phyloP scores from a whole-genome alignment of 768 basidiomycete species.

The Phaffia australis region DNA sequence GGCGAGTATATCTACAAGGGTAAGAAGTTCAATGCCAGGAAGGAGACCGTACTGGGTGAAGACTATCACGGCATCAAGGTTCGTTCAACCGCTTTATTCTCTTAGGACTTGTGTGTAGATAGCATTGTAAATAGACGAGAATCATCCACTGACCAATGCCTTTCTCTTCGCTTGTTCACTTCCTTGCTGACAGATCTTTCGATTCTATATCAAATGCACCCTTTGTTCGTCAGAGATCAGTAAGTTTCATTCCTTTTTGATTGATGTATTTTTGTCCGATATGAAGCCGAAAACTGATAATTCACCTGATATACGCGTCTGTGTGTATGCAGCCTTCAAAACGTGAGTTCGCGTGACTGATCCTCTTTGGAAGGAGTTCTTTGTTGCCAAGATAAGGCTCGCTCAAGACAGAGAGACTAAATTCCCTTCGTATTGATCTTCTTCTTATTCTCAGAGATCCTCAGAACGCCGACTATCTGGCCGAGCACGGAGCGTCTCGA shows the following conservation, averaged over 20 bases:
- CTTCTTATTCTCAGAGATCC: neutral
- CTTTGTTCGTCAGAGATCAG: constrained; percentile 92
- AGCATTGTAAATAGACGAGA: neutral
- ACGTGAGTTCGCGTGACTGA: constrained; percentile 48
- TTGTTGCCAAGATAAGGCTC: constrained; percentile 46
- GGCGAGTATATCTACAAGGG: constrained; percentile 84
- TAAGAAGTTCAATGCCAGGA: constrained; percentile 98
- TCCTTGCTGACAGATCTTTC: constrained; percentile 32
- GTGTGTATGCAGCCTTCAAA: constrained; percentile 56
- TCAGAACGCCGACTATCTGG: constrained; percentile 77
- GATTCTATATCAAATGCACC: constrained; percentile 53
- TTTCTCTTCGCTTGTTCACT: neutral
- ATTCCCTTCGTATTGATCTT: constrained; percentile 28
- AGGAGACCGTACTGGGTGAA: constrained; percentile 94
- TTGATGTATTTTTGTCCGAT: too few species aligned
- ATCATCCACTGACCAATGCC: neutral
- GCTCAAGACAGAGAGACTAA: neutral
- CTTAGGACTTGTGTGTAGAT: neutral
- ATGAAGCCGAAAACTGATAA: too few species aligned
- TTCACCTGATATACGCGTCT: too few species aligned
- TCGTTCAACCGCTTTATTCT: neutral
- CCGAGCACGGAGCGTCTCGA: constrained; percentile 91
- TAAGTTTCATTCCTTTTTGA: too few species aligned
- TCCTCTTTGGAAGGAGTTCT: constrained; percentile 38
- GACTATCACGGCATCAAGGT: constrained; percentile 98